Evolutionary conservation across 108 stramenopile genomes (phyloP).

Genomic region (Aurantiochytrium sp.): DNA sequence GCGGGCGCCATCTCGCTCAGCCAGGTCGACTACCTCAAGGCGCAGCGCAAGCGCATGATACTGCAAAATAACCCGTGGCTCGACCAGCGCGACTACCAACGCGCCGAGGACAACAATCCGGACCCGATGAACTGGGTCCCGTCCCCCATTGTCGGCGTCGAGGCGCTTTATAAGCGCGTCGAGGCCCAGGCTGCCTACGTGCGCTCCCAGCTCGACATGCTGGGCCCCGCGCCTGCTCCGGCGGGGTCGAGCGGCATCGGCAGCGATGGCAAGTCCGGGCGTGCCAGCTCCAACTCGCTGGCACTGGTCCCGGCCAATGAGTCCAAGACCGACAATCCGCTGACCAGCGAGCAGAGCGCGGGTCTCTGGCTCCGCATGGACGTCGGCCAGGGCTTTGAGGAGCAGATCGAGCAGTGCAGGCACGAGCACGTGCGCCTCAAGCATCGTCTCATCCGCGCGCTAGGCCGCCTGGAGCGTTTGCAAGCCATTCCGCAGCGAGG

Average conservation of each 20-base stretch:
- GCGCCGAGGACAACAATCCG: conserved; percentile 26
- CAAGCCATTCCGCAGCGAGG: neutral
- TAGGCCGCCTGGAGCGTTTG: neutral
- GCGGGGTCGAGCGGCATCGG: neutral
- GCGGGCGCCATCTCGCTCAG: neutral
- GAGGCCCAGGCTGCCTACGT: conserved; percentile 2
- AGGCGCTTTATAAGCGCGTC: neutral
- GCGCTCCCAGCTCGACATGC: conserved; percentile 16
- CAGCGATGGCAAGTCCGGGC: too few relatives aligned
- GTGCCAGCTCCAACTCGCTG: neutral
- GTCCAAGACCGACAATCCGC: neutral
- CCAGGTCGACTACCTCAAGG: conserved; percentile 23
- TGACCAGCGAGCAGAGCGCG: neutral
- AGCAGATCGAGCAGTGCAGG: conserved; percentile 15
- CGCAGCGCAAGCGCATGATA: neutral
- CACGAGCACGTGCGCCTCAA: conserved; percentile 32
- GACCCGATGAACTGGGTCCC: conserved; percentile 21
- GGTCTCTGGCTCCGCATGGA: conserved; percentile 2
- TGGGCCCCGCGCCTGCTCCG: neutral
- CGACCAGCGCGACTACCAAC: conserved; percentile 15
- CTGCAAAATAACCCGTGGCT: conserved; percentile 24
- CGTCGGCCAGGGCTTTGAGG: neutral
- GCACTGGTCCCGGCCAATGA: neutral
- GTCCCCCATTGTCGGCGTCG: neutral
- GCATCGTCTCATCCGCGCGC: conserved; percentile 4